phyloP scores from a whole-genome alignment of 179 eudicot species.

The Drosera spatulata region DNA sequence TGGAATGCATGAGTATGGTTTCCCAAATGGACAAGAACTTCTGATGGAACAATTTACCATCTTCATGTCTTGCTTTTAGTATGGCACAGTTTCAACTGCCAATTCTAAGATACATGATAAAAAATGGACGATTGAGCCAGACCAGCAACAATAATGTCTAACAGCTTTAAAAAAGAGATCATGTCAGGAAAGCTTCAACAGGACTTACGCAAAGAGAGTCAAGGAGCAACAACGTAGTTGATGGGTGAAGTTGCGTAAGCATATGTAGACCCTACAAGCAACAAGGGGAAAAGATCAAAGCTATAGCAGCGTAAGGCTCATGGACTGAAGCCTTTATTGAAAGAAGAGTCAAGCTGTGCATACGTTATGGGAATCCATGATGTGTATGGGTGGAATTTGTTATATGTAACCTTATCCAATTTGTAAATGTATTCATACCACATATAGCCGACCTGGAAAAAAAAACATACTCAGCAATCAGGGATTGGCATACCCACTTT shows the following conservation, averaged over 20 bases:
- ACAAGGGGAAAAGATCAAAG: background rate
- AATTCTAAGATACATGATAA: no score
- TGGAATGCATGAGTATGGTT: no score
- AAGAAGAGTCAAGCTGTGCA: constrained; percentile 9
- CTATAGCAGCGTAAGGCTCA: background rate
- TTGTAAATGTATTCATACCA: constrained; percentile 97
- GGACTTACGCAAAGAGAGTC: constrained; percentile 80
- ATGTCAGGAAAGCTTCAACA: background rate
- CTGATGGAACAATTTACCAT: no score
- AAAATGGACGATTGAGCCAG: no score
- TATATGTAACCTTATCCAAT: constrained; percentile 83
- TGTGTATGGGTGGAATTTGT: constrained; percentile 95
- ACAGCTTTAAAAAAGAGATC: no score
- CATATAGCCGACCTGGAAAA: constrained; percentile 74
- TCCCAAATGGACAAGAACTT: no score
- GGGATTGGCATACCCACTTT: background rate
- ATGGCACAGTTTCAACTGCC: no score
- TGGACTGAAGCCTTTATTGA: background rate
- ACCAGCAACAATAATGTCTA: no score
- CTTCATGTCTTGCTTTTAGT: no score
- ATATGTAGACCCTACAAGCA: constrained; percentile 78
- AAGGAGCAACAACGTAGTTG: constrained; percentile 73
- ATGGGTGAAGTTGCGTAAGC: constrained; percentile 90
- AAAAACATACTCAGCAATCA: constrained; percentile 6
- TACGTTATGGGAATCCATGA: constrained; percentile 99